Evolutionary conservation across 2,329 filamentous ascomycete species (phyloP).

Genomic region (Orbilia blumenaviensis): DNA sequence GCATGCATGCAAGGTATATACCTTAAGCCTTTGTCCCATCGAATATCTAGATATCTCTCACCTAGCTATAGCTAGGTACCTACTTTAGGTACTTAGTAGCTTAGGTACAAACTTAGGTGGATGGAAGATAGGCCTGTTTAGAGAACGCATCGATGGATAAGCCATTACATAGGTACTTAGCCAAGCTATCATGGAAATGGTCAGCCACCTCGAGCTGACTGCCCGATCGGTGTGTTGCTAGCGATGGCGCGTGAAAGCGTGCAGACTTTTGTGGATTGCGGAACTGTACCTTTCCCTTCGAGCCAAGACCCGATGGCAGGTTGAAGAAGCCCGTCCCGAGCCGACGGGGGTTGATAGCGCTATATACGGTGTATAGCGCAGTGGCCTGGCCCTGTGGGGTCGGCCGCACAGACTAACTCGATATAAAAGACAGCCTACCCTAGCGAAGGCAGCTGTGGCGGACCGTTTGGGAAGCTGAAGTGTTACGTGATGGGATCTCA

Average conservation of each 20-base stretch:
- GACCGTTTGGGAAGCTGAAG: background rate
- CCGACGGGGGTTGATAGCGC: conserved; percentile 21
- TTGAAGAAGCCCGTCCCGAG: conserved; percentile 32
- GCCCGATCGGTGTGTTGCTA: conserved; percentile 27
- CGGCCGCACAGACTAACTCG: conserved; percentile 9
- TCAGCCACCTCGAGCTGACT: conserved; percentile 31
- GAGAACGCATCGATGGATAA: too few species aligned
- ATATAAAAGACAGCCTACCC: background rate
- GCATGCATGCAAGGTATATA: too few species aligned
- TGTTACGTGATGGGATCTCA: conserved; percentile 10
- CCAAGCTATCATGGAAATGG: too few species aligned
- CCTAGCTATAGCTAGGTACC: too few species aligned
- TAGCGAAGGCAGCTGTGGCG: background rate
- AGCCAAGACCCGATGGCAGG: conserved; percentile 16
- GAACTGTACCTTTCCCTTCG: conserved; percentile 17
- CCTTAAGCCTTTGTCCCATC: too few species aligned
- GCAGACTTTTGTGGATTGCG: background rate
- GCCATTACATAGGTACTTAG: background rate
- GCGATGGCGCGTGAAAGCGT: conserved; percentile 20
- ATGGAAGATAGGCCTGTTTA: too few species aligned
- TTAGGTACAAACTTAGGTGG: too few species aligned
- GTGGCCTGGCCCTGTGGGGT: conserved; percentile 23
- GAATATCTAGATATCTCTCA: too few species aligned
- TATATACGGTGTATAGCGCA: too few species aligned
- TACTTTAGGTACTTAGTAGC: too few species aligned